These are phyloP conservation scores for Camillea tinctor DNA, from an alignment of 2,329 filamentous ascomycete genomes.

Conservation along the genomic window DNA sequence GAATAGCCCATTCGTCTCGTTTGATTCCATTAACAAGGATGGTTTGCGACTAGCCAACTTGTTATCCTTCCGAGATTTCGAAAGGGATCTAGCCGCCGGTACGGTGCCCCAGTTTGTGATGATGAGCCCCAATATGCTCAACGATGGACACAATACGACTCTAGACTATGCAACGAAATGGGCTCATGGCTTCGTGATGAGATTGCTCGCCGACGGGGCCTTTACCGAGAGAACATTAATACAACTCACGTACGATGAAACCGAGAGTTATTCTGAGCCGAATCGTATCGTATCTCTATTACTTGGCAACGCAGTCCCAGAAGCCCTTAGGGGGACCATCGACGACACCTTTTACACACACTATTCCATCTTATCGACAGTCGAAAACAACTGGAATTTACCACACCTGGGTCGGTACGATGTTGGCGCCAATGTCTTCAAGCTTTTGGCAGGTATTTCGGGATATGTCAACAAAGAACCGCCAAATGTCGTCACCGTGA, in stretches of 20 bases:
- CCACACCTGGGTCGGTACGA: constrained; percentile 38
- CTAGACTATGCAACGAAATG: constrained; percentile 69
- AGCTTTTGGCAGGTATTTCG: constrained; percentile 57
- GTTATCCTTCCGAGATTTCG: constrained; percentile 63
- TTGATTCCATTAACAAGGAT: constrained; percentile 39
- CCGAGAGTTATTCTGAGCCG: constrained; percentile 61
- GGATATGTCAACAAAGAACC: constrained; percentile 48
- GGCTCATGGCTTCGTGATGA: constrained; percentile 65
- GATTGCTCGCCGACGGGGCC: constrained; percentile 63
- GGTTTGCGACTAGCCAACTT: constrained; percentile 54
- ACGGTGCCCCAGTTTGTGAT: constrained; percentile 64
- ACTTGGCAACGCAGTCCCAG: constrained; percentile 68
- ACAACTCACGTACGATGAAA: constrained; percentile 78
- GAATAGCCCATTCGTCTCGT: constrained; percentile 41
- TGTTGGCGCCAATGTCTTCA: constrained; percentile 52
- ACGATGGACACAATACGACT: constrained; percentile 69
- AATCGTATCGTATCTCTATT: constrained; percentile 72
- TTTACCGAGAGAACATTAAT: constrained; percentile 76
- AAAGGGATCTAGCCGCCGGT: constrained; percentile 53
- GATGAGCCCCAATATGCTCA: constrained; percentile 63
- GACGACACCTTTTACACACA: constrained; percentile 72
- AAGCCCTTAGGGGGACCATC: constrained; percentile 61
- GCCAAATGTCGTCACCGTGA: constrained; percentile 32
- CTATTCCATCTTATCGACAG: constrained; percentile 47
- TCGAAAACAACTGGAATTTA: constrained; percentile 68